A percentile compares a stretch with the other conserved stretches of the same genome.
These are phyloP conservation scores for Mucor circinelloides DNA, from an alignment of 371 early-diverging fungal genomes.

Conservation along the genomic window DNA sequence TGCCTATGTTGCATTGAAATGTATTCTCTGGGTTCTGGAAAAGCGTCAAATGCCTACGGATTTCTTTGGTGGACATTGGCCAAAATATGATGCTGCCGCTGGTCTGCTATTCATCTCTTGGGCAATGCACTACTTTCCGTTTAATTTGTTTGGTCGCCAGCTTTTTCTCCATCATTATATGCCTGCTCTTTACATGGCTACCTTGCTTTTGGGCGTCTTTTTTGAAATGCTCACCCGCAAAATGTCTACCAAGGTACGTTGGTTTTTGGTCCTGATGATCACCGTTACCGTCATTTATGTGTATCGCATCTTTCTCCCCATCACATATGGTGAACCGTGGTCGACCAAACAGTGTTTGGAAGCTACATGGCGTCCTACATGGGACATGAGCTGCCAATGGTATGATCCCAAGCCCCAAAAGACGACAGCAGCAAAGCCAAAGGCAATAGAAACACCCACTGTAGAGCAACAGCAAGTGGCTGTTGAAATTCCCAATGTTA, in stretches of 20 bases:
- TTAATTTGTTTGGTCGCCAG: slow-evolving; percentile 93
- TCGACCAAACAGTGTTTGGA: slow-evolving; percentile 1
- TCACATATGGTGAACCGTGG: slow-evolving; percentile 73
- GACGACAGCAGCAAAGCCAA: not conserved
- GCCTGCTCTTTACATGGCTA: slow-evolving; percentile 86
- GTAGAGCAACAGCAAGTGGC: not conserved
- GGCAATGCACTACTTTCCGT: slow-evolving; percentile 94
- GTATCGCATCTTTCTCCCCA: slow-evolving; percentile 70
- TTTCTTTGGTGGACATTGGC: not conserved
- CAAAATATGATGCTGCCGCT: slow-evolving; percentile 35
- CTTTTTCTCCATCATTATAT: slow-evolving; percentile 98
- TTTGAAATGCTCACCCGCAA: slow-evolving; percentile 73
- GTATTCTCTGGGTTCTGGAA: slow-evolving; percentile 61
- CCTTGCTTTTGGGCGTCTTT: slow-evolving; percentile 68
- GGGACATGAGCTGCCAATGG: slow-evolving; percentile 19
- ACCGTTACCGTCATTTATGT: slow-evolving; percentile 47
- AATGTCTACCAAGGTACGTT: slow-evolving; percentile 34
- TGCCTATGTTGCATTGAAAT: slow-evolving; percentile 63
- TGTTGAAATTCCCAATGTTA: not conserved
- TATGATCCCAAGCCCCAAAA: not conserved
- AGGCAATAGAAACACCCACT: not conserved
- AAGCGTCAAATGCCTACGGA: slow-evolving; percentile 62
- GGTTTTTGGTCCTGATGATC: slow-evolving; percentile 27
- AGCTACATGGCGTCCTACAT: slow-evolving; percentile 15
- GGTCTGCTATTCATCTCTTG: slow-evolving; percentile 88